Evolutionary conservation across 2,329 filamentous ascomycete genomes (phyloP).

Genomic region (Fonsecaea erecta): DNA sequence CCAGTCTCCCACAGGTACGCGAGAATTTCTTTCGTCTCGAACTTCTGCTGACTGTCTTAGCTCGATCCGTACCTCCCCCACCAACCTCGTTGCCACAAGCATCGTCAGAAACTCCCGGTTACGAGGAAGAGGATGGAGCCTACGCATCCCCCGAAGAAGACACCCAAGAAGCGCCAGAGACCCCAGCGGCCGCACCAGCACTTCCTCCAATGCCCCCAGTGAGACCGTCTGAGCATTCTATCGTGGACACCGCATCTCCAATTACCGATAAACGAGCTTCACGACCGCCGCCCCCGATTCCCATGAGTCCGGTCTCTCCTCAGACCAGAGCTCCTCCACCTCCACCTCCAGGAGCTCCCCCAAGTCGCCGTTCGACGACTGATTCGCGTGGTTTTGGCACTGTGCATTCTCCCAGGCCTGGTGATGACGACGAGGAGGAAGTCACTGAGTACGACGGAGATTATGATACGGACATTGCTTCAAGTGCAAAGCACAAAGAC

Average conservation of each 20-base stretch:
- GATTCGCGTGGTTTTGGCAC: conserved; percentile 52
- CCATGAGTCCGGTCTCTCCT: conserved; percentile 37
- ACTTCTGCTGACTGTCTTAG: conserved; percentile 21
- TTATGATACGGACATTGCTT: conserved; percentile 95
- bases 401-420: conserved; percentile 49
- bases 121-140: conserved; percentile 25
- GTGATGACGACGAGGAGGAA: conserved; percentile 73
- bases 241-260: conserved; percentile 38
- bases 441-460: conserved; percentile 95
- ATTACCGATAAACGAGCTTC: conserved; percentile 49
- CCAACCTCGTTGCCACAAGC: conserved; percentile 4
- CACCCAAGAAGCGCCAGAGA: conserved; percentile 36
- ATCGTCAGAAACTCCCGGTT: conserved; percentile 7
- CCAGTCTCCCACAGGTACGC: conserved; percentile 33
- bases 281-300: conserved; percentile 48
- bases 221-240: conserved; percentile 14
- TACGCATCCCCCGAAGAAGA: conserved; percentile 2
- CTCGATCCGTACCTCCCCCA: conserved; percentile 14
- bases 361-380: conserved; percentile 64
- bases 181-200: conserved; percentile 45
- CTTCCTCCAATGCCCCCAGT: conserved; percentile 43
- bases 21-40: not conserved
- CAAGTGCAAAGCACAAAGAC: conserved; percentile 92
- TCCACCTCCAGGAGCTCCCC: conserved; percentile 53
- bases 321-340: conserved; percentile 70